Conservation (phyloP, 768 basidiomycete genomes). For the Leucocoprinus leucothites region DNA sequence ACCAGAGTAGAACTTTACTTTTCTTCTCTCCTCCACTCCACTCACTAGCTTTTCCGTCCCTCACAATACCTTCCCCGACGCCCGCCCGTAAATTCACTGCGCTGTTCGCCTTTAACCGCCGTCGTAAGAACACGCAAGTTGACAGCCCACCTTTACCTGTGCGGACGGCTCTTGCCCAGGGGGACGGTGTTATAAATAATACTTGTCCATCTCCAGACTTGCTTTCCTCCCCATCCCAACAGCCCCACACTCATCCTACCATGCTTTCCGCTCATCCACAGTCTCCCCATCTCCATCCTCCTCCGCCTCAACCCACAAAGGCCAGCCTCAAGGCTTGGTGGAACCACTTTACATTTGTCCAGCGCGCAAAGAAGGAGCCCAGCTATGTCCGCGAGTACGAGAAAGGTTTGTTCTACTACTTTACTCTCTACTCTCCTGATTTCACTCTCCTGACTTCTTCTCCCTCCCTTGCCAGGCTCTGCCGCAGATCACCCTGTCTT, state of each 20-base stretch:
- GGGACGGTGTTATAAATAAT: conserved; percentile 8
- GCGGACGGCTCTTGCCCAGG: conserved; percentile 9
- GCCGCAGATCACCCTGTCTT: conserved; percentile 53
- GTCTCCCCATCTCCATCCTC: conserved; percentile 9
- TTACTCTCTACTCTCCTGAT: neutral
- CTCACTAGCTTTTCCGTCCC: conserved; percentile 3
- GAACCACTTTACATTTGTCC: conserved; percentile 67
- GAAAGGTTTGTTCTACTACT: neutral
- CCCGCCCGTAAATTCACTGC: conserved; percentile 6
- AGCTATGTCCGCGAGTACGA: conserved; percentile 20
- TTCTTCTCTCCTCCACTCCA: neutral
- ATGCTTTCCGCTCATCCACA: conserved; percentile 17
- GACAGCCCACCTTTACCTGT: neutral
- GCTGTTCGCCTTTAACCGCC: conserved; percentile 1
- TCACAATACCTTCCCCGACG: neutral
- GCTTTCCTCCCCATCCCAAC: neutral
- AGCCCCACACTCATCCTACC: conserved; percentile 7
- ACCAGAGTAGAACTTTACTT: neutral
- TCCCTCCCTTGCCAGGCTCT: conserved; percentile 13
- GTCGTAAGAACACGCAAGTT: no score
- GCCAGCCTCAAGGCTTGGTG: conserved; percentile 79
- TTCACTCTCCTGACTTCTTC: neutral
- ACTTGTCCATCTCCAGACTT: neutral
- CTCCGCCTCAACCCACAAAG: conserved; percentile 36
- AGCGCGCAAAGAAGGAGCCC: conserved; percentile 56